phyloP scores from a whole-genome alignment of 148 eudicot species.

The Rhododendron molle region DNA sequence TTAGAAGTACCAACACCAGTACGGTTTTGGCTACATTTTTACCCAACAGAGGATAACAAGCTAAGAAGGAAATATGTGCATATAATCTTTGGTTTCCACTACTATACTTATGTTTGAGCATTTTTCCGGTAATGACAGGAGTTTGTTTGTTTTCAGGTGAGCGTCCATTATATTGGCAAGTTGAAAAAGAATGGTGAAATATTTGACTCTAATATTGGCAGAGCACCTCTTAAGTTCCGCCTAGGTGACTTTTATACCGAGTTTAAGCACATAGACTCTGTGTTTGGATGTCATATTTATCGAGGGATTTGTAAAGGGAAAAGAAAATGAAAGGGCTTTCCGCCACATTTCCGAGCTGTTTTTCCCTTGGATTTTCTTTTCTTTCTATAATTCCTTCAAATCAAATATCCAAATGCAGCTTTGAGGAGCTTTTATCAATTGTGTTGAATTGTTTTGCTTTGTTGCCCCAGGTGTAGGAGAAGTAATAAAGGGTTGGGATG shows the following conservation, averaged over 20 bases:
- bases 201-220: constrained; percentile 72
- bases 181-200: constrained; percentile 65
- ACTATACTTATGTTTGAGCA: not conserved
- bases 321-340: not conserved
- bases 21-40: not conserved
- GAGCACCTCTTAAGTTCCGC: constrained; percentile 78
- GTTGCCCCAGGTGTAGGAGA: constrained; percentile 59
- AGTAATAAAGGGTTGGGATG: constrained; percentile 98
- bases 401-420: not conserved
- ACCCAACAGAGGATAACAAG: not conserved
- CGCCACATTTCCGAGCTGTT: not conserved
- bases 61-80: not conserved
- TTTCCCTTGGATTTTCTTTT: not conserved
- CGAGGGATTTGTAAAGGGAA: not conserved
- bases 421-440: not conserved
- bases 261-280: not conserved
- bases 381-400: not conserved
- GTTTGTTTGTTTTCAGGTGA: constrained; percentile 43
- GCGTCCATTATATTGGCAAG: constrained; percentile 81
- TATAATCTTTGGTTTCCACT: not conserved
- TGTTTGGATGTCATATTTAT: not conserved
- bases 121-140: not conserved
- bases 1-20: not conserved
- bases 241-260: constrained; percentile 41
- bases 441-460: constrained; percentile 4